Evolutionary conservation across 2,329 filamentous ascomycete species (phyloP), one percentile per base, ranked within the genome.

Genomic region (Zopfia rhizophila): DNA sequence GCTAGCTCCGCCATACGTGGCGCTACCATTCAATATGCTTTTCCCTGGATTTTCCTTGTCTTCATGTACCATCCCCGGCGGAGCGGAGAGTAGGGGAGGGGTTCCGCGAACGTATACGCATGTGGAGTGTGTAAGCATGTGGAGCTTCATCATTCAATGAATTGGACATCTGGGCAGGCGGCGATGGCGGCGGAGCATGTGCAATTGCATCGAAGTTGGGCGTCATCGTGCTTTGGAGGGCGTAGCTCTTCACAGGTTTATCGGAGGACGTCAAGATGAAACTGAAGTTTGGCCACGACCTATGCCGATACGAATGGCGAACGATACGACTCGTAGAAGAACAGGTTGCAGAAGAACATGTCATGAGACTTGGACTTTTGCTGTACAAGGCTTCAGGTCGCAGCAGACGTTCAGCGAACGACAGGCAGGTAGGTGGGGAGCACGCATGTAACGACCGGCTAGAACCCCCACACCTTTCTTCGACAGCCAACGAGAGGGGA

Each of bases 71-170:
- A 47, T 39, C 45, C 52, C 44, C 48, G 38, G 52, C 45, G 43
- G 46, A 53, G 36, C 65, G 65, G 65, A 61, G 51, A 50, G 53
- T 53, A 61, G 56, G 58, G 57, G 57, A 56, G 29, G 30, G 35
- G 42, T 53, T 60, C 65, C 60, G 60, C 42, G 24, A 33, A 25
- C 19, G 32, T 35, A 24, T 29, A 39, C 13, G 30, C 21, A 41
- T 44, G 30, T 42, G 47, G 33, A 37, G 7, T 33, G 22, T 27
- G 33, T 38, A 17, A 29, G 27, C 23, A 32, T 39, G 35, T 46
- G 43, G 28, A 46, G 28, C 29, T 21, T n/a, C 25, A n/a, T n/a
- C n/a, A n/a, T n/a, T n/a, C n/a, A n/a, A n/a, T n/a, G n/a, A n/a
- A n/a, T n/a, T n/a, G n/a, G n/a, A n/a, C n/a, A n/a, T n/a, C n/a